These are phyloP conservation scores for Macadamia tetraphylla DNA, from an alignment of 164 flowering plant species.

Conservation along the genomic window DNA sequence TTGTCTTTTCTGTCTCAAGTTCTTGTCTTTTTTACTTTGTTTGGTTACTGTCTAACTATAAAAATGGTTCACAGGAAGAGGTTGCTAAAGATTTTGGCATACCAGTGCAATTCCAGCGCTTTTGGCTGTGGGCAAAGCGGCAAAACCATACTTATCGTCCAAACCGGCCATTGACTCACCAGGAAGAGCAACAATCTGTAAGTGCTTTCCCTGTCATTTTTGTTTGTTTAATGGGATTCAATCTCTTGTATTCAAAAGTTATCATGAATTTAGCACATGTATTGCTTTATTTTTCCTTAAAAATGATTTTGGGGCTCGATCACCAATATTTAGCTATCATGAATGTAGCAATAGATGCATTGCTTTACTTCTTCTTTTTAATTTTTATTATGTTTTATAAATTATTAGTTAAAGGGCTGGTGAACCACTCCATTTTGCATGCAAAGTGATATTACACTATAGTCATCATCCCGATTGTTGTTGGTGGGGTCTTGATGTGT, in stretches of 20 bases:
- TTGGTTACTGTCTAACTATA: background rate
- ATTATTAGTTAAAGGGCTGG: too few species aligned
- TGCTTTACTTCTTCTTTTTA: too few species aligned
- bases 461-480: too few species aligned
- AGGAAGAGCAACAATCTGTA: slow-evolving; percentile 65
- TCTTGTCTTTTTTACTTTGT: background rate
- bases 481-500: too few species aligned
- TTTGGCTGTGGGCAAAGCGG: slow-evolving; percentile 82
- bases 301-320: too few species aligned
- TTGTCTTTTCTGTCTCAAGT: background rate
- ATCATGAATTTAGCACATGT: background rate
- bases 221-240: background rate
- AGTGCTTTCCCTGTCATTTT: background rate
- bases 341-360: too few species aligned
- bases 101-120: slow-evolving; percentile 67
- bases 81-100: slow-evolving; percentile 69
- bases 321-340: too few species aligned
- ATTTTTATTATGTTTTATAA: too few species aligned
- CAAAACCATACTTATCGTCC: slow-evolving; percentile 79
- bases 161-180: slow-evolving; percentile 54
- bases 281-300: background rate
- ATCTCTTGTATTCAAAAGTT: too few species aligned
- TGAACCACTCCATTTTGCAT: too few species aligned
- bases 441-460: too few species aligned
- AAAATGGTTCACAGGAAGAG: slow-evolving; percentile 45